Conservation (phyloP, 768 basidiomycete genomes). For the Tulasnella sp. region DNA sequence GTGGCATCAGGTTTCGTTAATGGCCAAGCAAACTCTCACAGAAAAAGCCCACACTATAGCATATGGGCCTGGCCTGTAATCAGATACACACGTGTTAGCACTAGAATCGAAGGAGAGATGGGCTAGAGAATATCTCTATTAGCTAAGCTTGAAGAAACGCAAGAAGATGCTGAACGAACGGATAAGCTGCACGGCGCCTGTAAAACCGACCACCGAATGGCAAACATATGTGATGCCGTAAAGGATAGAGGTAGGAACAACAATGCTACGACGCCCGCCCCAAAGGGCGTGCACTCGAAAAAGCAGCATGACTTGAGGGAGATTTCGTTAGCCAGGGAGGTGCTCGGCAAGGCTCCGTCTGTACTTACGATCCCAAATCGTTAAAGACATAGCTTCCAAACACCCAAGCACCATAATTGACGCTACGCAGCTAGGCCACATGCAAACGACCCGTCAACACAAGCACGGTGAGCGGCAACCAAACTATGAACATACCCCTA, state of each 20-base stretch:
- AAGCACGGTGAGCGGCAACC: too few relatives aligned
- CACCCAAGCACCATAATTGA: neutral
- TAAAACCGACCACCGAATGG: neutral
- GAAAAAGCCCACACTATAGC: neutral
- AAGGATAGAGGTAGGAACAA: neutral
- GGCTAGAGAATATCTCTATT: neutral
- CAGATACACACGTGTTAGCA: neutral
- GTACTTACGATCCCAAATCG: too few relatives aligned
- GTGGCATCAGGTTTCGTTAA: neutral
- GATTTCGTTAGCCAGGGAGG: neutral
- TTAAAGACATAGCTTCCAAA: too few relatives aligned
- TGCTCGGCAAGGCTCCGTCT: too few relatives aligned
- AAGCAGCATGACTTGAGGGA: neutral
- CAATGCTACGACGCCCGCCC: neutral
- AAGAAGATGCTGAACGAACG: neutral
- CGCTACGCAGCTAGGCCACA: too few relatives aligned
- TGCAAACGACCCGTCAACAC: too few relatives aligned
- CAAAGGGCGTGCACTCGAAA: neutral
- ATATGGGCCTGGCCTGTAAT: neutral
- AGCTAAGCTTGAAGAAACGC: neutral
- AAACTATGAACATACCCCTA: too few relatives aligned
- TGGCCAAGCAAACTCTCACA: neutral
- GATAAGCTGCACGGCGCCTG: neutral
- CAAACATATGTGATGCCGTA: neutral
- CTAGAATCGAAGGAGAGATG: neutral